phyloP scores from a whole-genome alignment of 1,139 yeast genomes.

The Magnusiomyces tetraspermus region DNA sequence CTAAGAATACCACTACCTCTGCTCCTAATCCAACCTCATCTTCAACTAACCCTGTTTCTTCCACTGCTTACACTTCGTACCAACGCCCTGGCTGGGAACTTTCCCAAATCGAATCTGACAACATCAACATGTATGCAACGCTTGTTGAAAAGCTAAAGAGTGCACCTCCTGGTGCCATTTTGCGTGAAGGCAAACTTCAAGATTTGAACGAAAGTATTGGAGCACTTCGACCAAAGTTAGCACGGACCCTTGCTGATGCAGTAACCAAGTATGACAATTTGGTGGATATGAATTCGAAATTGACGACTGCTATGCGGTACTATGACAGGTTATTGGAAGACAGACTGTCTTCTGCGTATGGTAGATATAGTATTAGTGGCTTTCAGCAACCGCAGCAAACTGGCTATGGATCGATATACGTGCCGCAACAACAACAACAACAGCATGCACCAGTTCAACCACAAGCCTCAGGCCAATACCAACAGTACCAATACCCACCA shows the following conservation, averaged over 20 bases:
- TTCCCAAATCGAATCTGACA: conserved; percentile 54
- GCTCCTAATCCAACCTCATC: conserved; percentile 18
- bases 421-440: conserved; percentile 1
- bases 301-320: conserved; percentile 65
- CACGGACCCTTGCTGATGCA: conserved; percentile 52
- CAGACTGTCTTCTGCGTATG: conserved; percentile 45
- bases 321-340: conserved; percentile 75
- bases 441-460: conserved; percentile 2
- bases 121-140: conserved; percentile 60
- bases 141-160: conserved; percentile 47
- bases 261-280: conserved; percentile 59
- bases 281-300: conserved; percentile 71
- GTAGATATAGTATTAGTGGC: conserved; percentile 19
- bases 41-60: conserved; percentile 12
- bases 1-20: conserved; percentile 14
- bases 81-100: conserved; percentile 31
- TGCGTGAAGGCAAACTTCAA: conserved; percentile 53
- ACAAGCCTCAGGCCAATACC: conserved; percentile 9
- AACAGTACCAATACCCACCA: conserved; percentile 10
- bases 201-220: conserved; percentile 57
- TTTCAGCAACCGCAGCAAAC: conserved; percentile 3
- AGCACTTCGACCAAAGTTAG: conserved; percentile 65
- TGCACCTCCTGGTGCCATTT: conserved; percentile 45
- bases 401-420: conserved; percentile 8
- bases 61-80: not conserved